These are phyloP conservation scores for Ogataea degrootiae DNA, from an alignment of 805 yeast species.

Conservation along the genomic window DNA sequence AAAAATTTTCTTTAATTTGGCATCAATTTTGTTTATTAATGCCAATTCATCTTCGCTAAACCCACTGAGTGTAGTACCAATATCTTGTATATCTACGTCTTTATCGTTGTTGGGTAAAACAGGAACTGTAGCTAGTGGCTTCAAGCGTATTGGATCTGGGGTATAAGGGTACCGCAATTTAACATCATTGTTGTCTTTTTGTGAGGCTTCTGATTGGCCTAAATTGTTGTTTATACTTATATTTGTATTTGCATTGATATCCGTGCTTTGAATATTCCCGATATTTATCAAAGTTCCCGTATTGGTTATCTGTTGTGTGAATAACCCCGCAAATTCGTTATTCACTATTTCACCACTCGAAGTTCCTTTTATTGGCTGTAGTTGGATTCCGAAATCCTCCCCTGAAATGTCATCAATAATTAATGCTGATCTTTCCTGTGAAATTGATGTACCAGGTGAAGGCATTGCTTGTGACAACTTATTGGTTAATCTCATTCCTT, in stretches of 20 bases:
- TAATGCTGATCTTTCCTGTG: not conserved
- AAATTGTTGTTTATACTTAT: too few species aligned
- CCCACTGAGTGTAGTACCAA: not conserved
- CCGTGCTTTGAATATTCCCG: too few species aligned
- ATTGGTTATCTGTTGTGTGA: too few species aligned
- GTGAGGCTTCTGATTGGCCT: not conserved
- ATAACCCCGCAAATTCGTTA: too few species aligned
- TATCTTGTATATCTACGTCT: not conserved
- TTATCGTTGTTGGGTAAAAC: too few species aligned
- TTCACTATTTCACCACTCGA: too few species aligned
- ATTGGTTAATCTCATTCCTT: too few species aligned
- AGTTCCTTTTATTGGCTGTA: not conserved
- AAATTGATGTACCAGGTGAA: too few species aligned
- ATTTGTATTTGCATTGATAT: too few species aligned
- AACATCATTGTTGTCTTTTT: not conserved
- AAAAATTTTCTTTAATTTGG: constrained; percentile 2
- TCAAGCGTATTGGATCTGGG: not conserved
- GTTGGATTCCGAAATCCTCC: not conserved
- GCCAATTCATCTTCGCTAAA: constrained; percentile 2
- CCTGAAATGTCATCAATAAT: not conserved
- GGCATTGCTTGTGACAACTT: too few species aligned
- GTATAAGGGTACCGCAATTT: not conserved
- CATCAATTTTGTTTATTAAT: constrained; percentile 4
- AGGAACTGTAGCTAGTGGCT: not conserved
- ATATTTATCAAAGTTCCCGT: too few species aligned